Percentiles rank a stretch among this genome's conserved stretches.
Evolutionary conservation across 192 early-diverging fungal genomes (phyloP).

Genomic region (Backusella psychrophila): DNA sequence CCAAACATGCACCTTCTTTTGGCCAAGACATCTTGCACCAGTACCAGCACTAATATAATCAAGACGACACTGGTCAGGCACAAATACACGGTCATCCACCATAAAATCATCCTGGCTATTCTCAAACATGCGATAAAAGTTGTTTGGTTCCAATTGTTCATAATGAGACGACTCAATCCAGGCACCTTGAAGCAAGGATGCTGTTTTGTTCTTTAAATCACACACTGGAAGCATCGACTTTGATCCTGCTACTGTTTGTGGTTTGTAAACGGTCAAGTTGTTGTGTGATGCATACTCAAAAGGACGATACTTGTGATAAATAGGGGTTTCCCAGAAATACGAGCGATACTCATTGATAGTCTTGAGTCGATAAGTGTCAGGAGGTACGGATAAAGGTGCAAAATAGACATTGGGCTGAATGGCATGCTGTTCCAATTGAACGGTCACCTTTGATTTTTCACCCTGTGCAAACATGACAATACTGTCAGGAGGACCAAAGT

Average conservation of each 20-base stretch:
- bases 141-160: slow-evolving; percentile 10
- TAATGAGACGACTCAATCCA: slow-evolving; percentile 27
- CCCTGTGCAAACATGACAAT: slow-evolving; percentile 22
- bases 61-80: slow-evolving; percentile 25
- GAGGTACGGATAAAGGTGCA: slow-evolving; percentile 17
- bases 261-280: not conserved
- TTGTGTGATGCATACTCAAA: slow-evolving; percentile 15
- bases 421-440: slow-evolving; percentile 26
- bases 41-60: slow-evolving; percentile 24
- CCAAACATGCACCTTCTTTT: slow-evolving; percentile 31
- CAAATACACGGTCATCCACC: slow-evolving; percentile 13
- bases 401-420: slow-evolving; percentile 22
- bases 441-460: slow-evolving; percentile 3
- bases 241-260: not conserved
- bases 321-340: slow-evolving; percentile 31
- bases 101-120: slow-evolving; percentile 24
- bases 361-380: slow-evolving; percentile 24
- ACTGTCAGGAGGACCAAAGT: slow-evolving; percentile 26
- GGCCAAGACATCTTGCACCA: slow-evolving; percentile 17
- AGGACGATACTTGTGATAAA: slow-evolving; percentile 23
- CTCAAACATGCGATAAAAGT: slow-evolving; percentile 36
- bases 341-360: slow-evolving; percentile 25
- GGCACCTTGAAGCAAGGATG: not conserved
- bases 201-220: not conserved
- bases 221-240: not conserved